These are phyloP conservation scores for Beta macrorhiza DNA, from an alignment of 179 eudicot genomes.

Conservation along the genomic window DNA sequence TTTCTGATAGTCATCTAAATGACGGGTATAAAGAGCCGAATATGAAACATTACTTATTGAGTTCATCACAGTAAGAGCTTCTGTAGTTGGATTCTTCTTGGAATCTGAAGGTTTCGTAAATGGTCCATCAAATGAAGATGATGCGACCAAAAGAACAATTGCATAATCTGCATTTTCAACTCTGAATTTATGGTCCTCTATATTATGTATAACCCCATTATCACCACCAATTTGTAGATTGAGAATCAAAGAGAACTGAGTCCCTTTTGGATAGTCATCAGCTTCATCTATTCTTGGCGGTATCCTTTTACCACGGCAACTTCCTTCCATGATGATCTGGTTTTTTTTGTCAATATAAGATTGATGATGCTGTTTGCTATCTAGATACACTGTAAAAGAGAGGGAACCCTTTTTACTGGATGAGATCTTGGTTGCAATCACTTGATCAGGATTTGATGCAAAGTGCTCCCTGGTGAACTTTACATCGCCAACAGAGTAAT, in stretches of 20 bases:
- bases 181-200: slow-evolving; percentile 54
- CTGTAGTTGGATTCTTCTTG: slow-evolving; percentile 54
- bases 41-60: slow-evolving; percentile 49
- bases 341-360: slow-evolving; percentile 43
- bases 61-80: slow-evolving; percentile 40
- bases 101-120: slow-evolving; percentile 67
- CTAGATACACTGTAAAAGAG: slow-evolving; percentile 60
- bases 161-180: slow-evolving; percentile 71
- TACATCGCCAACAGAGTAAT: slow-evolving; percentile 53
- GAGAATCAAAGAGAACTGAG: slow-evolving; percentile 60
- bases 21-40: slow-evolving; percentile 57
- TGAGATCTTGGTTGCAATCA: slow-evolving; percentile 63
- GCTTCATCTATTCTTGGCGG: slow-evolving; percentile 36
- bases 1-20: slow-evolving; percentile 76
- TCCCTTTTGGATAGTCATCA: slow-evolving; percentile 52
- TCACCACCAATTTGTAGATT: slow-evolving; percentile 56
- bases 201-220: slow-evolving; percentile 37
- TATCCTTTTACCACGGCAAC: slow-evolving; percentile 62
- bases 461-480: slow-evolving; percentile 69
- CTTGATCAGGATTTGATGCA: slow-evolving; percentile 79
- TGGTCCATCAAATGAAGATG: slow-evolving; percentile 79
- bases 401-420: slow-evolving; percentile 56
- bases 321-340: slow-evolving; percentile 78
- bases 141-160: slow-evolving; percentile 56
- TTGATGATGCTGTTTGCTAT: slow-evolving; percentile 61